A percentile compares a stretch with the other conserved stretches of the same genome.
phyloP scores from a whole-genome alignment of 1,284 basidiomycete genomes.

The Puccinia hordei region DNA sequence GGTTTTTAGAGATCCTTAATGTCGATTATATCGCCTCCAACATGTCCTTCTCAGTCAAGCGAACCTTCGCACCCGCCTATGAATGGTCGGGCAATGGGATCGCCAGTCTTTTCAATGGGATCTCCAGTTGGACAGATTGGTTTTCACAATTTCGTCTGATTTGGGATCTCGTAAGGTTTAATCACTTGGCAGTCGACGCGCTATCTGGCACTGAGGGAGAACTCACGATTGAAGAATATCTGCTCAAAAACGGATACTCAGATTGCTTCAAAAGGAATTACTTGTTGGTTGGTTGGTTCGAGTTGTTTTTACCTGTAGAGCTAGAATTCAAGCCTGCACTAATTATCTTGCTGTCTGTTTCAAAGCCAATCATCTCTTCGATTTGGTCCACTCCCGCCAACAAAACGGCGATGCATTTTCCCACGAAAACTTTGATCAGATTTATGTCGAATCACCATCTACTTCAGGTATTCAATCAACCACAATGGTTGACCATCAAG shows the following conservation, averaged over 20 bases:
- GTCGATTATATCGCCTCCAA: conserved; percentile 68
- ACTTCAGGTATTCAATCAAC: conserved; percentile 73
- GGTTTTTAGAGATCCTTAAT: conserved; percentile 67
- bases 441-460: conserved; percentile 81
- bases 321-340: not conserved
- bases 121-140: conserved; percentile 62
- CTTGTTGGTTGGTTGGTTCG: conserved; percentile 72
- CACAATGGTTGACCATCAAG: conserved; percentile 74
- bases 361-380: conserved; percentile 75
- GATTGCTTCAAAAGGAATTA: conserved; percentile 74
- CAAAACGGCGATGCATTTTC: conserved; percentile 72
- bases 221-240: conserved; percentile 71
- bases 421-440: conserved; percentile 71
- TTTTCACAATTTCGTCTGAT: conserved; percentile 73
- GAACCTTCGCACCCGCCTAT: conserved; percentile 67
- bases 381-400: conserved; percentile 80
- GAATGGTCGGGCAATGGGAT: conserved; percentile 75
- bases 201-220: conserved; percentile 59
- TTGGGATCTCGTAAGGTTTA: conserved; percentile 77
- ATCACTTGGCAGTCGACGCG: conserved; percentile 66
- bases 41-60: conserved; percentile 77
- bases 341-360: not conserved
- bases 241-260: conserved; percentile 71
- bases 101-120: conserved; percentile 70
- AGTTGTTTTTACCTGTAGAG: not conserved